phyloP scores from a whole-genome alignment of 768 basidiomycete species.

The Boletus rubescentipes region DNA sequence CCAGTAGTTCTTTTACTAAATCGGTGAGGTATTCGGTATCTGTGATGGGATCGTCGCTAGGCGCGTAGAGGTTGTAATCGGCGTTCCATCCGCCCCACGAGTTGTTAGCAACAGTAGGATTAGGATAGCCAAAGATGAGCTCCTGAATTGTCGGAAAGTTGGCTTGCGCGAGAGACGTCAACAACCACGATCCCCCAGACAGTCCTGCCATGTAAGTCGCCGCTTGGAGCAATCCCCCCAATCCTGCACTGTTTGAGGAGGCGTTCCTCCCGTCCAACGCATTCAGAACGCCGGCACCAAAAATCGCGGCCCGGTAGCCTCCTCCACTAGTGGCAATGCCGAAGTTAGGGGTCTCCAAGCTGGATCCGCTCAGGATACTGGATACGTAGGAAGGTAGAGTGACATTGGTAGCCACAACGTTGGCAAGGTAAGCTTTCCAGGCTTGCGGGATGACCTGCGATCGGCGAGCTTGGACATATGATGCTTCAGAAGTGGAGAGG shows the following conservation, averaged over 20 bases:
- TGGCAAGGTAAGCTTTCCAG: constrained; percentile 40
- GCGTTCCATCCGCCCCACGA: constrained; percentile 38
- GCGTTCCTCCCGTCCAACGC: constrained; percentile 50
- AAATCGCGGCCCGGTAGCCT: constrained; percentile 54
- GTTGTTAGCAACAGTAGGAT: constrained; percentile 14
- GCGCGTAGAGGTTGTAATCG: constrained; percentile 15
- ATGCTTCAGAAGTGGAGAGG: constrained; percentile 35
- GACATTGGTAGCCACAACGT: constrained; percentile 32
- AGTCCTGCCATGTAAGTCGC: constrained; percentile 53
- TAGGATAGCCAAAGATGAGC: constrained; percentile 33
- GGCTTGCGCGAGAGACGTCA: constrained; percentile 41
- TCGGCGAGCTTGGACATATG: constrained; percentile 36
- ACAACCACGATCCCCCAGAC: constrained; percentile 42
- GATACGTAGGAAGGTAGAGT: constrained; percentile 36
- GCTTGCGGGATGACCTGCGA: constrained; percentile 37
- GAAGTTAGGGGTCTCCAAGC: constrained; percentile 34
- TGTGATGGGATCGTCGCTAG: constrained; percentile 19
- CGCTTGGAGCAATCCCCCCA: constrained; percentile 52
- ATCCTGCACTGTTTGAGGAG: constrained; percentile 39
- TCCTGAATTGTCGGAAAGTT: constrained; percentile 40
- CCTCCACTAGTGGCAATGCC: constrained; percentile 58
- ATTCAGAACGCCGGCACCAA: constrained; percentile 49
- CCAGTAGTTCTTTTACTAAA: constrained; percentile 27
- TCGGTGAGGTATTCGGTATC: constrained; percentile 17
- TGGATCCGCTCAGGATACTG: constrained; percentile 27